These are phyloP conservation scores for Ogataea salicorniae DNA, from an alignment of 805 yeast genomes.

Conservation along the genomic window DNA sequence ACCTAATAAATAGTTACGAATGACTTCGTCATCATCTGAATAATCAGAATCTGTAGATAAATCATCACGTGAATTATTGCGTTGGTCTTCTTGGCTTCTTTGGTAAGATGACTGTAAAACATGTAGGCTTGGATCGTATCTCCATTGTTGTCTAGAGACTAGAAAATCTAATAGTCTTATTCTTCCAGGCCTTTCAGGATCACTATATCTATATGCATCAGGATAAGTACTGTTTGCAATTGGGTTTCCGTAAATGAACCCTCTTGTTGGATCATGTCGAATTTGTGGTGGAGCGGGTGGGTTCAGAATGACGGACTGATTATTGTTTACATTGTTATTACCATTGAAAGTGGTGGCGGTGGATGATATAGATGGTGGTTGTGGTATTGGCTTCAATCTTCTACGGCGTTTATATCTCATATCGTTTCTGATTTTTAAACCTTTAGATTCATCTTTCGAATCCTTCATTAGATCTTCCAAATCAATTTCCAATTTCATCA, in stretches of 20 bases:
- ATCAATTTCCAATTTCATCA: conserved; percentile 27
- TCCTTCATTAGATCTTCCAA: conserved; percentile 24
- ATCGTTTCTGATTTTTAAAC: conserved; percentile 22
- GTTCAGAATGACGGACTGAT: neutral
- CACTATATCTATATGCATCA: conserved; percentile 12
- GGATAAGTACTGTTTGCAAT: conserved; percentile 13
- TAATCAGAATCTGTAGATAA: conserved; percentile 14
- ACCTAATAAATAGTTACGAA: conserved; percentile 11
- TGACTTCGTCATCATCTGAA: conserved; percentile 13
- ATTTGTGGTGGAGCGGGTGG: conserved; percentile 8
- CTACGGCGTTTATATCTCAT: conserved; percentile 29
- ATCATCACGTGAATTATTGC: conserved; percentile 6
- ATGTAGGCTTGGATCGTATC: conserved; percentile 2
- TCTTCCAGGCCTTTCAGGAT: conserved; percentile 16
- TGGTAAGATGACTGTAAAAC: neutral
- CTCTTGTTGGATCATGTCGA: conserved; percentile 14
- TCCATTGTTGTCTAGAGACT: conserved; percentile 19
- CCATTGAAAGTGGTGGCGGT: neutral
- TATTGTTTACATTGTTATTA: neutral
- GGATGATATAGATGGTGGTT: neutral
- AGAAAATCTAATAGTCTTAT: conserved; percentile 17
- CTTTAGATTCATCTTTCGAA: conserved; percentile 8
- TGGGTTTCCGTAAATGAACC: conserved; percentile 11
- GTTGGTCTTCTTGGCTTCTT: neutral
- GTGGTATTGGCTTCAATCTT: conserved; percentile 16